A percentile compares a stretch with the other conserved stretches of the same genome.
These are phyloP conservation scores for Schwanniomyces polymorphus DNA, from an alignment of 805 yeast species.

Conservation along the genomic window DNA sequence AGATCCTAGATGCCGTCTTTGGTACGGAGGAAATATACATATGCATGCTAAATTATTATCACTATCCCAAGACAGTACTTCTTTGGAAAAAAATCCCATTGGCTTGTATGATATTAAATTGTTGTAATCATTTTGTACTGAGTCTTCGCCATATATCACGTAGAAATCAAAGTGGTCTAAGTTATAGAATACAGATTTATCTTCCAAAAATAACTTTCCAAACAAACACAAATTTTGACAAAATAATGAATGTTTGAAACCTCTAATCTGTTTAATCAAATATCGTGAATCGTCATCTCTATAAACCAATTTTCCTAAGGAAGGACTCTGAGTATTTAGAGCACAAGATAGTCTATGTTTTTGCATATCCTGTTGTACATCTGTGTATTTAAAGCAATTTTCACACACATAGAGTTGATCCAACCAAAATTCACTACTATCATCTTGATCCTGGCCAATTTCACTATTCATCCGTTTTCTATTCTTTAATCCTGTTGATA, in stretches of 20 bases:
- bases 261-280: conserved; percentile 66
- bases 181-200: conserved; percentile 82
- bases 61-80: conserved; percentile 71
- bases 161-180: conserved; percentile 81
- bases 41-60: conserved; percentile 87
- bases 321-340: conserved; percentile 28
- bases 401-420: conserved; percentile 72
- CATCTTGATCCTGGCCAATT: background rate
- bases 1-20: conserved; percentile 74
- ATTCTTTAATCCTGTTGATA: conserved; percentile 11
- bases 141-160: conserved; percentile 57
- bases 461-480: background rate
- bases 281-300: conserved; percentile 47
- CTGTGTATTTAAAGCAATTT: conserved; percentile 80
- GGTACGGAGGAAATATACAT: conserved; percentile 89
- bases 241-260: conserved; percentile 60
- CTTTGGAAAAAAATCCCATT: conserved; percentile 93
- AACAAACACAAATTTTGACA: conserved; percentile 83
- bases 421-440: conserved; percentile 46
- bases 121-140: conserved; percentile 6
- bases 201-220: conserved; percentile 85
- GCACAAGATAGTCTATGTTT: conserved; percentile 52
- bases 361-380: conserved; percentile 40
- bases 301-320: conserved; percentile 71
- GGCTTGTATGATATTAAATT: conserved; percentile 38